A percentile compares a stretch with the other conserved stretches of the same genome.
Evolutionary conservation across 2,329 filamentous ascomycete species (phyloP).

Genomic region (Aspergillus niger): DNA sequence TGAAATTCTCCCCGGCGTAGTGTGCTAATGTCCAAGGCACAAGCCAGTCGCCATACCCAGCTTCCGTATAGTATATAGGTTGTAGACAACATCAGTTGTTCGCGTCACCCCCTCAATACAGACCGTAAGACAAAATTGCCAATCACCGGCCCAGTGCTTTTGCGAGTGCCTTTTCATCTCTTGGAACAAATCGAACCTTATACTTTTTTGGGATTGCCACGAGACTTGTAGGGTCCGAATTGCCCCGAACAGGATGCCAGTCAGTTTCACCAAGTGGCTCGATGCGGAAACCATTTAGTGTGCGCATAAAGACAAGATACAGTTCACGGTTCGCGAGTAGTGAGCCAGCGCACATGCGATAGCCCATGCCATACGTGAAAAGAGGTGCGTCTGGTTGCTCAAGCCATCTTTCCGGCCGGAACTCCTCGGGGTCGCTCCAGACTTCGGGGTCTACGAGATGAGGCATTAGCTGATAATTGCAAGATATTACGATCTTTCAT

Average conservation of each 20-base stretch:
- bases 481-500: no score
- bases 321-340: conserved; percentile 65
- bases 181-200: conserved; percentile 60
- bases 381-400: conserved; percentile 65
- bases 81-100: no score
- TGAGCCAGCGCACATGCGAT: conserved; percentile 68
- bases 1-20: no score
- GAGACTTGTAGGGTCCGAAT: conserved; percentile 62
- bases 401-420: conserved; percentile 65
- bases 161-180: conserved; percentile 50
- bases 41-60: no score
- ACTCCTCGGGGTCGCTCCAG: conserved; percentile 61
- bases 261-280: conserved; percentile 57
- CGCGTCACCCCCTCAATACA: neutral
- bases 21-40: no score
- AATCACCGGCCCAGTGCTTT: conserved; percentile 39
- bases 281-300: conserved; percentile 63
- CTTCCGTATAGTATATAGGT: no score
- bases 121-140: neutral
- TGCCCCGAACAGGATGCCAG: conserved; percentile 61
- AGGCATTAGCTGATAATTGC: neutral
- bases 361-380: conserved; percentile 67
- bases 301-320: conserved; percentile 65
- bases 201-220: conserved; percentile 63
- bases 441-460: conserved; percentile 50